These are phyloP conservation scores for Cicer chorassanicum DNA, from an alignment of 306 rosid genomes.

Conservation along the genomic window DNA sequence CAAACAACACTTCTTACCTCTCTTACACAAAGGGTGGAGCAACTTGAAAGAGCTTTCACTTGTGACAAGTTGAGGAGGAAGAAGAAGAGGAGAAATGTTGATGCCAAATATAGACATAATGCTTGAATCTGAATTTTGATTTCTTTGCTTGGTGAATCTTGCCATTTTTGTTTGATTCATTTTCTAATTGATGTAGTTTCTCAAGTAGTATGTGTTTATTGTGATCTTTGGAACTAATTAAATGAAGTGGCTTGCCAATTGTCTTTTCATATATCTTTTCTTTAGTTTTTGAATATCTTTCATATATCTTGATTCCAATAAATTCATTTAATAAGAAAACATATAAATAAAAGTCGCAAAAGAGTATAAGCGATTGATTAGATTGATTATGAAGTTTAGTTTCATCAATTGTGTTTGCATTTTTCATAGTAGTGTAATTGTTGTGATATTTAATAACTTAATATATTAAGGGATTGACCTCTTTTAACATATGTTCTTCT, in stretches of 20 bases:
- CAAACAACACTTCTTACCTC: conserved; percentile 60
- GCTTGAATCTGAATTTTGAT: neutral
- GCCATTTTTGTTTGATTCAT: neutral
- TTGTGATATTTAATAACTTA: too few species aligned
- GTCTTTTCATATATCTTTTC: neutral
- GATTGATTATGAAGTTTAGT: too few species aligned
- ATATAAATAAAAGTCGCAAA: too few species aligned
- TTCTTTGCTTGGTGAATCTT: neutral
- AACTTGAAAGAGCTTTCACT: conserved; percentile 60
- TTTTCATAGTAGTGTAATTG: too few species aligned
- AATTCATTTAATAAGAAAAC: too few species aligned
- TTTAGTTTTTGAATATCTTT: neutral
- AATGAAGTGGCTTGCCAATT: neutral
- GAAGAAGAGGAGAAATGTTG: conserved; percentile 50
- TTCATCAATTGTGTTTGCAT: too few species aligned
- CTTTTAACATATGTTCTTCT: too few species aligned
- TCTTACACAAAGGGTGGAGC: conserved; percentile 65
- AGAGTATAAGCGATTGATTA: too few species aligned
- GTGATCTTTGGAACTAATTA: conserved; percentile 6
- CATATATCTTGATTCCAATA: too few species aligned
- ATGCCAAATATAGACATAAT: conserved; percentile 25
- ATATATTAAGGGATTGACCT: too few species aligned
- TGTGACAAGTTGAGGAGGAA: conserved; percentile 60
- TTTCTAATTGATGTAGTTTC: neutral
- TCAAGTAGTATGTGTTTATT: neutral